Evolutionary conservation across 176 grass and related monocot species (phyloP).

Genomic region (Oryza glaberrima): DNA sequence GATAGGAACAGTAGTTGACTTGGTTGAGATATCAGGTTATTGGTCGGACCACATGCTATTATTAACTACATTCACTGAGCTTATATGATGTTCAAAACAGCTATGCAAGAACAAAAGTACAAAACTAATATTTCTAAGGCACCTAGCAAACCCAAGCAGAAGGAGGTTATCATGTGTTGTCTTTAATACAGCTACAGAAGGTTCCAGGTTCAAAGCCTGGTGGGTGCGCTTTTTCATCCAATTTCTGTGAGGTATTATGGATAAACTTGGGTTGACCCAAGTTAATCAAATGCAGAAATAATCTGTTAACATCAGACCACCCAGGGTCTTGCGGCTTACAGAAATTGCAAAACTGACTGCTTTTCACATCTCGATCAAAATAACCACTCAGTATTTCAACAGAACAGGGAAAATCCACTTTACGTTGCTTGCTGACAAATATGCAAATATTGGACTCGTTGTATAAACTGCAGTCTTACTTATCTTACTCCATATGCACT

Average conservation of each 20-base stretch:
- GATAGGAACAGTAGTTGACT: neutral
- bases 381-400: constrained; percentile 16
- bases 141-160: neutral
- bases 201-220: neutral
- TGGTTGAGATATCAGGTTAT: neutral
- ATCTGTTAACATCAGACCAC: too few relatives aligned
- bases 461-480: constrained; percentile 15
- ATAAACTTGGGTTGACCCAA: neutral
- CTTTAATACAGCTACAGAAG: neutral
- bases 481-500: neutral
- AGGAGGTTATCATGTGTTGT: too few relatives aligned
- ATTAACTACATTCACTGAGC: neutral
- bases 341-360: neutral
- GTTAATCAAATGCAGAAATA: neutral
- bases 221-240: neutral
- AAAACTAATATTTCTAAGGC: neutral
- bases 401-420: constrained; percentile 2
- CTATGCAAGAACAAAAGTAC: neutral
- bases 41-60: neutral
- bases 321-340: too few relatives aligned
- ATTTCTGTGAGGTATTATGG: neutral
- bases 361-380: constrained; percentile 8
- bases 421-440: constrained; percentile 1
- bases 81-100: neutral
- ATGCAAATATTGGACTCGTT: neutral